phyloP scores from a whole-genome alignment of 176 grass and related monocot species.

The Ananas comosus region DNA sequence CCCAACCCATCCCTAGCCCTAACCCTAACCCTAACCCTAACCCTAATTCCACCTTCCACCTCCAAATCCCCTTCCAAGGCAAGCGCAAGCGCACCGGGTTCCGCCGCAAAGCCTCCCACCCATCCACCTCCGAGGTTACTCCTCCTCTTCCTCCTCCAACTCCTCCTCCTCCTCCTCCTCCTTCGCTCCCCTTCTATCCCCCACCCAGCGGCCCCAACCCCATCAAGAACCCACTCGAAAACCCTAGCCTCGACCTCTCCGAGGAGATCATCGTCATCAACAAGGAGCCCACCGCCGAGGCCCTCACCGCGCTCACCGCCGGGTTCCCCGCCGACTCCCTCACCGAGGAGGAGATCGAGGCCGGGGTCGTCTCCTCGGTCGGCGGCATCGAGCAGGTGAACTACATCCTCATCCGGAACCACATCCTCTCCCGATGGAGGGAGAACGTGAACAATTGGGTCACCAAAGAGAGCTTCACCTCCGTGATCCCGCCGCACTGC shows the following conservation, averaged over 20 bases:
- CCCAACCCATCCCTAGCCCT: conserved; percentile 25
- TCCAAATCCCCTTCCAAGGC: conserved; percentile 34
- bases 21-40: conserved; percentile 20
- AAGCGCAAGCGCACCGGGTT: conserved; percentile 96
- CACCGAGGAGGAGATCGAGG: conserved; percentile 99
- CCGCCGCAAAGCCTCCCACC: conserved; percentile 59
- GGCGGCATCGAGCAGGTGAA: conserved; percentile 99
- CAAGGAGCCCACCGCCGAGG: conserved; percentile 82
- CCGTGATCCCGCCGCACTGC: conserved; percentile 70
- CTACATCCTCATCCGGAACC: conserved; percentile 96
- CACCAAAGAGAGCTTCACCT: conserved; percentile 53
- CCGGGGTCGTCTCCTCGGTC: conserved; percentile 72
- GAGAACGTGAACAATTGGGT: conserved; percentile 74
- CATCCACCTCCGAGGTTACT: conserved; percentile 17
- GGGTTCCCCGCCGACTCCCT: conserved; percentile 91
- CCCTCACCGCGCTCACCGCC: conserved; percentile 71
- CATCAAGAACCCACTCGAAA: background rate
- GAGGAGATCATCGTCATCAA: conserved; percentile 99
- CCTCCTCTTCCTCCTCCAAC: background rate
- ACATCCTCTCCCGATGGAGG: conserved; percentile 68
- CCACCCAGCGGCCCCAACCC: conserved; percentile 2
- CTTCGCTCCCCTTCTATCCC: background rate
- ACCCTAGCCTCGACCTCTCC: conserved; percentile 30
- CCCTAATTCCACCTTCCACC: conserved; percentile 21
- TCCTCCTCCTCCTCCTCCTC: background rate